These are phyloP conservation scores for Linnemannia hyalina DNA, from an alignment of 192 early-diverging fungal species.

Conservation along the genomic window DNA sequence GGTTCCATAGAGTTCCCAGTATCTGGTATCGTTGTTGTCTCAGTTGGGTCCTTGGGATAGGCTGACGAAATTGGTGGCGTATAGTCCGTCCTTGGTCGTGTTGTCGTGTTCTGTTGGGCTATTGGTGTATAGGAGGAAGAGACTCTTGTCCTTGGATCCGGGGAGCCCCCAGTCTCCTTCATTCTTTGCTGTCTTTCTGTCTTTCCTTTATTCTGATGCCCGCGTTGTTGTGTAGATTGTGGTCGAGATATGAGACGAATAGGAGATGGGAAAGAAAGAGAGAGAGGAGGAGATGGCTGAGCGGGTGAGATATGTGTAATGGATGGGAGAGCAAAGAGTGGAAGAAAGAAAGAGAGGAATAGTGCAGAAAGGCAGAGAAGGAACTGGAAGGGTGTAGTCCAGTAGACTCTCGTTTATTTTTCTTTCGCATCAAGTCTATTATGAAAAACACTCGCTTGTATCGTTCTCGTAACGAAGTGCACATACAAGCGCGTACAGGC, in stretches of 20 bases:
- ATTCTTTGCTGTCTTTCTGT: background rate
- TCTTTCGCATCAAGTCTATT: no score
- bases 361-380: background rate
- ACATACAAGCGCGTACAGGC: background rate
- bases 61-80: background rate
- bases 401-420: background rate
- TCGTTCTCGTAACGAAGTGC: background rate
- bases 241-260: background rate
- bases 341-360: background rate
- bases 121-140: background rate
- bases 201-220: background rate
- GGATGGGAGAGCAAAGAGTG: background rate
- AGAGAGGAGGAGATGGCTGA: background rate
- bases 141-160: background rate
- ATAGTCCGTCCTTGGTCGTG: background rate
- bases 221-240: background rate
- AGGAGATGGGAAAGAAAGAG: background rate
- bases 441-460: background rate
- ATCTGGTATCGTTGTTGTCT: background rate
- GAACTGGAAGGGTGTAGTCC: no score
- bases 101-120: background rate
- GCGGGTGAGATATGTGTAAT: background rate
- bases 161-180: background rate
- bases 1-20: background rate
- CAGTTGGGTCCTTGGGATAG: background rate